phyloP scores from a whole-genome alignment of 2,329 filamentous ascomycete species.

The Pyricularia sp. region DNA sequence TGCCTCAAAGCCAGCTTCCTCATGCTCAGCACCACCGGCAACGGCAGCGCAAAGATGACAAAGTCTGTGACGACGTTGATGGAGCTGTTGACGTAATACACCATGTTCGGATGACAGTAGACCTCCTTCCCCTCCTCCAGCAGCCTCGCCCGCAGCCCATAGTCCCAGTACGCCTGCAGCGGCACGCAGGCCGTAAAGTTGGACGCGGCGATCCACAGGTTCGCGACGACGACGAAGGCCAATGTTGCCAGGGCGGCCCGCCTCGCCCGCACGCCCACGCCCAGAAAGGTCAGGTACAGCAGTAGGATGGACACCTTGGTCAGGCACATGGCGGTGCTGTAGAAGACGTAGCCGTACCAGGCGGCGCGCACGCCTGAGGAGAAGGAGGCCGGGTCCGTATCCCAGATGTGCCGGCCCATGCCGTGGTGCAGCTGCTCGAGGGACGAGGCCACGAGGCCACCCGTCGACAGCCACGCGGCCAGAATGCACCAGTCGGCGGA shows the following conservation, averaged over 20 bases:
- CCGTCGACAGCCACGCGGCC: neutral
- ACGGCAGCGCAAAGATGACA: slow-evolving; percentile 10
- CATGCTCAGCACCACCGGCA: slow-evolving; percentile 10
- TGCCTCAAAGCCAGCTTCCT: slow-evolving; percentile 18
- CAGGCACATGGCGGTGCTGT: slow-evolving; percentile 17
- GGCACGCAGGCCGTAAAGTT: slow-evolving; percentile 21
- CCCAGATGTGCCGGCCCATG: slow-evolving; percentile 5
- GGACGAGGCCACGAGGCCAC: neutral
- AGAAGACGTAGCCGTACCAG: slow-evolving; percentile 18
- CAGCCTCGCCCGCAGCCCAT: neutral
- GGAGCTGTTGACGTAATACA: slow-evolving; percentile 11
- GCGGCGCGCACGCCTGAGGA: slow-evolving; percentile 8
- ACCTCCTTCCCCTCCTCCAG: neutral
- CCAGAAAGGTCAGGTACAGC: slow-evolving; percentile 19
- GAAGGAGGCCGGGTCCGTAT: neutral
- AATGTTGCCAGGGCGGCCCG: slow-evolving; percentile 18
- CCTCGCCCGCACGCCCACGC: slow-evolving; percentile 17
- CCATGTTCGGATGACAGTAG: slow-evolving; percentile 8
- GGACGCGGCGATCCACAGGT: slow-evolving; percentile 17
- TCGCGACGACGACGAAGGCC: slow-evolving; percentile 15
- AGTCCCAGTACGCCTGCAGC: slow-evolving; percentile 20
- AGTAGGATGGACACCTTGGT: slow-evolving; percentile 19
- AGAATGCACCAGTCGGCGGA: slow-evolving; percentile 4
- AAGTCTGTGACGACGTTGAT: slow-evolving; percentile 59
- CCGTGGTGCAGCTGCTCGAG: neutral